phyloP scores from a whole-genome alignment of 768 basidiomycete species.

The Leccinellum rugosiceps region DNA sequence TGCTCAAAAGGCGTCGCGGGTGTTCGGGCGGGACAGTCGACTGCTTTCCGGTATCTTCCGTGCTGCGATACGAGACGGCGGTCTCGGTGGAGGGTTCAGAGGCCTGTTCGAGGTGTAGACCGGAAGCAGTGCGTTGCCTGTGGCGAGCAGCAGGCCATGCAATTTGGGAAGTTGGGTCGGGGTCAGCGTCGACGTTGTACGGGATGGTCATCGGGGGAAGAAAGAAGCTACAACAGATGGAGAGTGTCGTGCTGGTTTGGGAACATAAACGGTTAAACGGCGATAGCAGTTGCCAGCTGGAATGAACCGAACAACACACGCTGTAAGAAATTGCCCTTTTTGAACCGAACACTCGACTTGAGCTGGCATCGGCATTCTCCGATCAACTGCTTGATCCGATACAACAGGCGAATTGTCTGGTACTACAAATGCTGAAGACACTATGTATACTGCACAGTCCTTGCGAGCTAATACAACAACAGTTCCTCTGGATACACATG shows the following conservation, averaged over 20 bases:
- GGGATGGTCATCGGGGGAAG: conserved; percentile 54
- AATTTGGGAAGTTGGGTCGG: conserved; percentile 78
- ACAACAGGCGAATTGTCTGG: neutral
- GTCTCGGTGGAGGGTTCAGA: conserved; percentile 20
- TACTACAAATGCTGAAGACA: conserved; percentile 17
- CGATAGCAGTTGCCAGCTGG: neutral
- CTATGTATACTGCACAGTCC: conserved; percentile 16
- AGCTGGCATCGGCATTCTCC: conserved; percentile 26
- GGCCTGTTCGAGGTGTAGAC: conserved; percentile 21
- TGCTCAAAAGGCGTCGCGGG: conserved; percentile 31
- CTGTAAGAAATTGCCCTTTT: conserved; percentile 12
- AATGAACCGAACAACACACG: neutral
- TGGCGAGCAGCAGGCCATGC: conserved; percentile 60
- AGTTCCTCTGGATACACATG: conserved; percentile 4
- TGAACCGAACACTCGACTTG: conserved; percentile 2
- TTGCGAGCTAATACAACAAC: conserved; percentile 27
- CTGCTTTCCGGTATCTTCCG: conserved; percentile 29
- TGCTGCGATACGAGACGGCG: conserved; percentile 30
- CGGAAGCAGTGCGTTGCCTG: conserved; percentile 29
- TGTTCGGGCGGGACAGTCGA: conserved; percentile 19
- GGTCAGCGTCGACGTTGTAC: conserved; percentile 49
- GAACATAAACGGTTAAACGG: conserved; percentile 11
- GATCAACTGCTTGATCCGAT: conserved; percentile 3
- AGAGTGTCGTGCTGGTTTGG: neutral
- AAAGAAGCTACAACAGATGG: neutral